A percentile compares a stretch with the other conserved stretches of the same genome.
Conservation (phyloP, 2,329 filamentous ascomycete species). For the Blastomyces emzantsi region DNA sequence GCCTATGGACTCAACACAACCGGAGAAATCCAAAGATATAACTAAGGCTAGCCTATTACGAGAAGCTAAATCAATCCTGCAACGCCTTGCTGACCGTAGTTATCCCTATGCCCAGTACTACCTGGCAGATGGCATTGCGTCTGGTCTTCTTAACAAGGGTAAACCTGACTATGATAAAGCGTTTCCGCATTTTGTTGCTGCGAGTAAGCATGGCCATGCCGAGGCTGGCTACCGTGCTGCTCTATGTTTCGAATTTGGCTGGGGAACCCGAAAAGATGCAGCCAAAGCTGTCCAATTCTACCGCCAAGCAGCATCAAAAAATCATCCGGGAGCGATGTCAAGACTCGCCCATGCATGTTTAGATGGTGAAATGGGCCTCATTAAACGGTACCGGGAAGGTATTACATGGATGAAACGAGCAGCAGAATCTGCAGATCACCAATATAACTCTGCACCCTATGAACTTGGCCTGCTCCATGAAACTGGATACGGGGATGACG, state of each 20-base stretch:
- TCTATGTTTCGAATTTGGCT: slow-evolving; percentile 95
- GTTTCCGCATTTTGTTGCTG: slow-evolving; percentile 84
- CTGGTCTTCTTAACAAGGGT: slow-evolving; percentile 89
- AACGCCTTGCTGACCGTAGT: slow-evolving; percentile 72
- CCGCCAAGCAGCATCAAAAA: slow-evolving; percentile 80
- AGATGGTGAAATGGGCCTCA: slow-evolving; percentile 74
- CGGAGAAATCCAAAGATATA: slow-evolving; percentile 30
- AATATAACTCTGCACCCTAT: slow-evolving; percentile 90
- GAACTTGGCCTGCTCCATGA: slow-evolving; percentile 85
- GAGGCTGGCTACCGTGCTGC: slow-evolving; percentile 91
- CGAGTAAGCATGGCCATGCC: slow-evolving; percentile 93
- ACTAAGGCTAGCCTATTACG: slow-evolving; percentile 60
- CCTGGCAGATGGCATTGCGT: slow-evolving; percentile 86
- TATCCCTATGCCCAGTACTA: slow-evolving; percentile 99
- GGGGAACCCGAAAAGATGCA: slow-evolving; percentile 85
- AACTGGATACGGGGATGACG: slow-evolving; percentile 84
- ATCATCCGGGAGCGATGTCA: slow-evolving; percentile 90
- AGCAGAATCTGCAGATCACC: slow-evolving; percentile 74
- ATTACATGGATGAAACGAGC: slow-evolving; percentile 95
- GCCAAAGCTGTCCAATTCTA: slow-evolving; percentile 92
- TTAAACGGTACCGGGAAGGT: slow-evolving; percentile 79
- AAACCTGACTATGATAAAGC: slow-evolving; percentile 86
- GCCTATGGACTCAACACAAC: slow-evolving; percentile 17
- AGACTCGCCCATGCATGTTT: slow-evolving; percentile 85
- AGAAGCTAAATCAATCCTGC: slow-evolving; percentile 83